Base-by-base conservation (phyloP, 345 rosid species). In the Ceriops tagal region DNA sequence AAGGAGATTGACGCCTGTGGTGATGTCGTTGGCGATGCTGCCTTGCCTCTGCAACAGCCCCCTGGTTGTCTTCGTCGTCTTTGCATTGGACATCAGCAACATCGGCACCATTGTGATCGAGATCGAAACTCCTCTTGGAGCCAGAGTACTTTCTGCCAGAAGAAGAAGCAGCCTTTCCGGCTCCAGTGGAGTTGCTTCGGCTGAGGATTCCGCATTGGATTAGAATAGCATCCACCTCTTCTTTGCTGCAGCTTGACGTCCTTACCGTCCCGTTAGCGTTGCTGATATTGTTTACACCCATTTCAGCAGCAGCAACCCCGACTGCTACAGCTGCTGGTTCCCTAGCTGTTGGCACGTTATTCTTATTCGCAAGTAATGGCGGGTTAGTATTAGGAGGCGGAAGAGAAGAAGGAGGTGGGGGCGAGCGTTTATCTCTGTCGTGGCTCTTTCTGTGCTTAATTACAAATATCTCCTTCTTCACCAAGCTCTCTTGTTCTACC, bases 121-220 rank as follows among this genome's bases (percentile, higher is more conserved):
- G 87, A 64, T 93, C 96, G 32, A 81, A 95, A 69, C 99, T 95
- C 58, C 99, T 84, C 79, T 95, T 95, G 16, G 93, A 88, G n/a
- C 99, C 97, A 0, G 96, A 86, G 37, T 88, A 88, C 31, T 83
- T 90, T 31, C 83, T 76, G 8, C 82, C 77, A 43, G 49, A 55
- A 56, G 59, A 82, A 20, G 80, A 76, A 4, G 81, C 71, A 0
- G 73, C 59, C 74, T 83, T 85, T 2, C 80, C 71, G 0, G 68
- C 61, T 18, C 77, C 85, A 1, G 85, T 84, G 2, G 98, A 91
- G 73, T 88, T 90, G 76, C 87, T 92, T 57, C 92, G 77, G 84
- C 97, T 91, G 28, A 95, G 87, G 73, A 93, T 84, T 22, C 97
- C 99, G 51, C 99, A 95, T 21, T 95, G 99, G 30, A 92, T 89